Base-by-base conservation (phyloP, 2,329 filamentous ascomycete genomes). In the Sclerotinia minor region DNA sequence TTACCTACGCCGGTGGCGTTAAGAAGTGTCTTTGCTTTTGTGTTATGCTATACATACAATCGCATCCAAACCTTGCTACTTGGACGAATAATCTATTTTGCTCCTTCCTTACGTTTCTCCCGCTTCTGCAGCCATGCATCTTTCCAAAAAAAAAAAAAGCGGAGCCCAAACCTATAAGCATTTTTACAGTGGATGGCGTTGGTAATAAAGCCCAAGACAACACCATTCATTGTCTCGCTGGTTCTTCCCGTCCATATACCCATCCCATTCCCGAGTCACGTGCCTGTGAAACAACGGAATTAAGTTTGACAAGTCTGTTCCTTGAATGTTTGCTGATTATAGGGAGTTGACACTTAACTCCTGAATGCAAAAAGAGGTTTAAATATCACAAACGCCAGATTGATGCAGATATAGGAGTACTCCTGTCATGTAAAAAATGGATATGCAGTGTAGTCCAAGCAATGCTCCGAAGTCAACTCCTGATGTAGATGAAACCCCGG, bases 401-500 rank as follows among this genome's bases (percentile, higher is more conserved):
- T 19, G n/a, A 61, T 63, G 45, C 59, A 38, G 29, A 50, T 63
- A 11, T 50, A 38, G n/a, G 45, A 41, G n/a, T 49, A 21, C 35
- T 47, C 58, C n/a, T 50, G n/a, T 38, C 29, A 50, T 50, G 45
- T 9, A 38, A 15, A 15, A 59, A 45, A 5, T 35, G 32, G 17
- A 50, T 38, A 50, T 50, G 59, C 32, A 38, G 24, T 38, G 21
- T 35, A 45, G n/a, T 35, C 32, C 55, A 66, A 66, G 35, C 54
- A 41, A 66, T 66, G 64, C 54, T 50, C 44, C 54, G 19, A 66
- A 64, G 50, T 52, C 35, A 57, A 66, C 64, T 49, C 54, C 54
- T 38, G 32, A 41, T 49, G 49, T 61, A 38, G 41, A 47, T 57
- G 44, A 19, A 54, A 32, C 32, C 41, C 38, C 21, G n/a, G 13